phyloP scores from a whole-genome alignment of 2,329 filamentous ascomycete genomes.

The Nemania sp. region DNA sequence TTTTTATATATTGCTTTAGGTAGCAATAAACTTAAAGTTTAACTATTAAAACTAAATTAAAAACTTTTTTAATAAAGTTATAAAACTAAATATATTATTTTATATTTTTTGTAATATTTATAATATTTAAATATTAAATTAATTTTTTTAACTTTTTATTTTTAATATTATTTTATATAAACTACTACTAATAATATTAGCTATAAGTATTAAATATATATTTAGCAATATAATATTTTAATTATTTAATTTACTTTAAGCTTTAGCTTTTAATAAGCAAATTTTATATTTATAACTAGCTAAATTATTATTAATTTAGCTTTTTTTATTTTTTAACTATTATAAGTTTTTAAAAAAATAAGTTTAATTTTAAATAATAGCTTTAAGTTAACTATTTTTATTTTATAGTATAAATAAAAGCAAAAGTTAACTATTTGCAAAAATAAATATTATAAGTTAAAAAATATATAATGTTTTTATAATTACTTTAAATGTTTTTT shows the following conservation, averaged over 20 bases:
- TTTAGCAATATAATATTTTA: not conserved
- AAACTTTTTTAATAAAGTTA: too few relatives aligned
- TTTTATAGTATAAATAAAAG: not conserved
- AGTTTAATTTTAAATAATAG: not conserved
- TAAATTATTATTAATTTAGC: not conserved
- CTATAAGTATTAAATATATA: not conserved
- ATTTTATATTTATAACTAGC: not conserved
- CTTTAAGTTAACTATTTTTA: not conserved
- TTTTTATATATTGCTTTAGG: too few relatives aligned
- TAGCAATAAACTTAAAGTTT: too few relatives aligned
- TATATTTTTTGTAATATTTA: not conserved
- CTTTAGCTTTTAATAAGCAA: not conserved
- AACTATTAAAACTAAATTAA: too few relatives aligned
- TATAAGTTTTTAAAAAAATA: not conserved
- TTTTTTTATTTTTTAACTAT: not conserved
- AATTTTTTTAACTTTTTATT: not conserved
- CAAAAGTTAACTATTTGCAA: not conserved
- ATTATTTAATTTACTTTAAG: not conserved
- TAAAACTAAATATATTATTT: too few relatives aligned
- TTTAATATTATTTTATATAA: not conserved
- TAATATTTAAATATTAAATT: not conserved
- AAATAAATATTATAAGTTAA: not conserved
- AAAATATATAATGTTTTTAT: not conserved
- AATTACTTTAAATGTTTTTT: not conserved
- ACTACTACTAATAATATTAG: not conserved